These are phyloP conservation scores for Irpex sp. DNA, from an alignment of 1,284 basidiomycete genomes.

Conservation along the genomic window DNA sequence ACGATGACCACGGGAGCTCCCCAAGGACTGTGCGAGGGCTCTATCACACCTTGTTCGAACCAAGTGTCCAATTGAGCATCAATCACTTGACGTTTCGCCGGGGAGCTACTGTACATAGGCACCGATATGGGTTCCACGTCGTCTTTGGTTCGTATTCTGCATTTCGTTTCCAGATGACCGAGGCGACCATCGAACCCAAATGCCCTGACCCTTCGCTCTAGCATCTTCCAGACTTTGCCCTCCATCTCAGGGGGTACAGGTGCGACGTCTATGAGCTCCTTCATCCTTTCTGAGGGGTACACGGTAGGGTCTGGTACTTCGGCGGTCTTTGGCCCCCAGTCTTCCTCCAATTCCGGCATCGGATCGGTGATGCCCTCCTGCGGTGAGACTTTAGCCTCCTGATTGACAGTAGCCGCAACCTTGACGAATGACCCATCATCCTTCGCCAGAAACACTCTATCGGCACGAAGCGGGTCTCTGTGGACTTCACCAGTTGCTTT, in stretches of 20 bases:
- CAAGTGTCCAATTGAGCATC: constrained; percentile 27
- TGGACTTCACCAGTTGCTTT: too few species aligned
- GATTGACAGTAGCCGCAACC: too few species aligned
- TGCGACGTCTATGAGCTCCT: constrained; percentile 3
- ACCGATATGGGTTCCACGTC: too few species aligned
- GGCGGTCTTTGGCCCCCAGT: constrained; percentile 5
- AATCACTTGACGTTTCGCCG: constrained; percentile 27
- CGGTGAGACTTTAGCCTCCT: too few species aligned
- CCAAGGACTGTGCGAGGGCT: constrained; percentile 30
- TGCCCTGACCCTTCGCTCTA: background rate
- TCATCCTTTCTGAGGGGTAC: background rate
- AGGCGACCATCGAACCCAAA: background rate
- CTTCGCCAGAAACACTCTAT: too few species aligned
- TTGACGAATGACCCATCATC: too few species aligned
- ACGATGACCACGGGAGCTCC: constrained; percentile 28
- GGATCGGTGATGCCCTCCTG: too few species aligned
- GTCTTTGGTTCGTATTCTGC: too few species aligned
- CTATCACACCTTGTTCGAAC: constrained; percentile 27
- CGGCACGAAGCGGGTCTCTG: too few species aligned
- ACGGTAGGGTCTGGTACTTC: background rate
- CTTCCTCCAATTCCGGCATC: background rate
- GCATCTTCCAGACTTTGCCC: background rate
- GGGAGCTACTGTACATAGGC: constrained; percentile 9
- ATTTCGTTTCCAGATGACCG: too few species aligned
- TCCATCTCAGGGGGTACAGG: background rate